Evolutionary conservation across 2,329 filamentous ascomycete species (phyloP).

Genomic region (Venturia oleaginea): DNA sequence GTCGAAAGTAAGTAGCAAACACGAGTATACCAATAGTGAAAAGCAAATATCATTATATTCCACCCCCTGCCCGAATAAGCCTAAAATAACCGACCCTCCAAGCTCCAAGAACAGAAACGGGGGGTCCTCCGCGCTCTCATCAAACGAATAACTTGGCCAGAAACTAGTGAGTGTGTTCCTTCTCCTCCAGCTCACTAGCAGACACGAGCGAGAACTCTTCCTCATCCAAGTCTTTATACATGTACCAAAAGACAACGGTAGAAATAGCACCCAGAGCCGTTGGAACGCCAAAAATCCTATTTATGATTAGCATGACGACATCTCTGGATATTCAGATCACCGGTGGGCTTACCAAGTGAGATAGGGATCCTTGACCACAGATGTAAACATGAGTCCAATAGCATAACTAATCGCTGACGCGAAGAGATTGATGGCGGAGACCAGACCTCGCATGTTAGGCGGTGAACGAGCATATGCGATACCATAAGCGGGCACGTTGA

Average conservation of each 20-base stretch:
- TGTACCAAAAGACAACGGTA: conserved; percentile 6
- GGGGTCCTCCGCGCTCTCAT: no score
- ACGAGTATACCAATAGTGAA: no score
- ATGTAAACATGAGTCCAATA: conserved; percentile 31
- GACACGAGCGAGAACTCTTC: conserved; percentile 8
- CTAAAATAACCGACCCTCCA: no score
- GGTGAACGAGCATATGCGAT: conserved; percentile 45
- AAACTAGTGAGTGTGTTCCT: background rate
- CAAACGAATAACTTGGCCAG: no score
- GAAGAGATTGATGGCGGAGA: conserved; percentile 43
- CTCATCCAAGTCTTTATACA: conserved; percentile 4
- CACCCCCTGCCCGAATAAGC: no score
- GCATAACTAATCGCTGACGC: conserved; percentile 38
- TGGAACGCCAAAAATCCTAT: conserved; percentile 4
- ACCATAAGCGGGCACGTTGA: conserved; percentile 44
- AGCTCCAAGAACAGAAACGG: no score
- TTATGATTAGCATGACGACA: background rate
- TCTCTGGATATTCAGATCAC: no score
- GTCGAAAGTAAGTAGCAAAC: no score
- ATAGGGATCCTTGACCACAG: conserved; percentile 5
- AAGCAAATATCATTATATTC: no score
- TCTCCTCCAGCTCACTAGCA: background rate
- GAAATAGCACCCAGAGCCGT: background rate
- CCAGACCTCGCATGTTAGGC: conserved; percentile 43
- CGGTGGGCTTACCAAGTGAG: conserved; percentile 12